Evolutionary conservation across 257 asterid species (phyloP), one percentile per base, ranked within the genome.

Genomic region (Primulina eburnea): DNA sequence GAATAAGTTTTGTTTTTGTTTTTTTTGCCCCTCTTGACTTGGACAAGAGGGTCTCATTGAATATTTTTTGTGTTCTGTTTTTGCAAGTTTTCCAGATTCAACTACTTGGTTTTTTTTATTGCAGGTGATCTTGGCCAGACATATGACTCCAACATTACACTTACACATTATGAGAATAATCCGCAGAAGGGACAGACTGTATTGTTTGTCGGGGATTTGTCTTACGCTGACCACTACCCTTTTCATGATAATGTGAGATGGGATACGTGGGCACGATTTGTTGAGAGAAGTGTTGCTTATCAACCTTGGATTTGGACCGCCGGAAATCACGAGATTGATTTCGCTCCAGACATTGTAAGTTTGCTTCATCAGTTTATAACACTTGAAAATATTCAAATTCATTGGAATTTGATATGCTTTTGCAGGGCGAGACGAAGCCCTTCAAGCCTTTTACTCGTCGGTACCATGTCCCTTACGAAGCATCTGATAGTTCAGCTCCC

Each of bases 291-390:
- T 17, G 64, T 38, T 65, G 97, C 97, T 33, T 89, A 83, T 81
- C 97, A 91, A 65, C 97, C 97, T 52, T 91, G 97, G 97, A 84
- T 89, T 77, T 91, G 95, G 97, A 83, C 92, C 0, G 87, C 79
- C 0, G 96, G 96, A 71, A 91, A 91, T 71, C 97, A 91, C 16
- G 97, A 91, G 68, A 34, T 89, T 6, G 97, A 91, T 78, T 89
- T 75, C 70, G 88, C 77, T 37, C 95, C 96, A n/a, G 88, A 84
- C 60, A 75, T 91, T 69, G 95, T 85, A 43, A 77, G 89, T 47
- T 53, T 29, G 30, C 28, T 50, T 64, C 14, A 30, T 53, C n/a
- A 16, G 34, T 53, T 52, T 30, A 33, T 4, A 50, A 17, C 53
- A 43, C 56, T 50, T 16, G 56, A 50, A 16, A 50, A 50, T 50